Evolutionary conservation across 2,329 filamentous ascomycete genomes (phyloP), one percentile per base, ranked within the genome.

Genomic region (Scedosporium apiospermum): DNA sequence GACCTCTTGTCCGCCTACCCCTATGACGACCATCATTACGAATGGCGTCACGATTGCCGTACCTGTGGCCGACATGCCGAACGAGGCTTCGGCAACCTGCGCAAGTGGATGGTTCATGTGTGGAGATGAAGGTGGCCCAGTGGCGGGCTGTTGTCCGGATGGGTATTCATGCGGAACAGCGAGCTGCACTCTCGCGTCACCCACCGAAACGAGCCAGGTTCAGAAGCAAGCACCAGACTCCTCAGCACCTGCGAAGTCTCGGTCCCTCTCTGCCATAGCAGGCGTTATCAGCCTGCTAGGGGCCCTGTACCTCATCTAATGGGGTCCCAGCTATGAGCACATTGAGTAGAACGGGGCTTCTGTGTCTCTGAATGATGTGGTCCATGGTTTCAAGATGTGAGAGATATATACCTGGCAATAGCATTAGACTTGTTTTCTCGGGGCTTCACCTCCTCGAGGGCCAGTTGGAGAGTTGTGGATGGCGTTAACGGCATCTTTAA

Each of bases 131-230:
- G 81, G 75, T 0, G 82, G 82, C n/a, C 77, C 82, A 0, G 84
- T 88, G 0, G 86, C 91, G 0, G 92, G 91, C 6, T 98, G 93
- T 73, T 98, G 93, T 78, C 92, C 92, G 0, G 81, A 75, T 51
- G 90, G 90, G 1, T 96, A 88, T 72, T 74, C 74, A 3, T 96
- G 91, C 74, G 91, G 89, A 1, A 80, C 80, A 21, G 83, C 82
- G 23, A 91, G 87, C 71, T 96, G 91, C 75, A 87, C 86, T 34
- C 81, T 85, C 4, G 72, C 71, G 46, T 77, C 76, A 58, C 79
- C 75, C 6, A 79, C 78, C 6, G 77, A 79, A 57, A 87, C 83
- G n/a, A 81, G 76, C 6, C 83, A 81, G 30, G 78, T 86, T 60
- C 78, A 80, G 66, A 85, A 85, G 72, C 74, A 77, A 68, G 68